These are phyloP conservation scores for Hypomontagnella monticulosa DNA, from an alignment of 495 filamentous ascomycete genomes.

Conservation along the genomic window DNA sequence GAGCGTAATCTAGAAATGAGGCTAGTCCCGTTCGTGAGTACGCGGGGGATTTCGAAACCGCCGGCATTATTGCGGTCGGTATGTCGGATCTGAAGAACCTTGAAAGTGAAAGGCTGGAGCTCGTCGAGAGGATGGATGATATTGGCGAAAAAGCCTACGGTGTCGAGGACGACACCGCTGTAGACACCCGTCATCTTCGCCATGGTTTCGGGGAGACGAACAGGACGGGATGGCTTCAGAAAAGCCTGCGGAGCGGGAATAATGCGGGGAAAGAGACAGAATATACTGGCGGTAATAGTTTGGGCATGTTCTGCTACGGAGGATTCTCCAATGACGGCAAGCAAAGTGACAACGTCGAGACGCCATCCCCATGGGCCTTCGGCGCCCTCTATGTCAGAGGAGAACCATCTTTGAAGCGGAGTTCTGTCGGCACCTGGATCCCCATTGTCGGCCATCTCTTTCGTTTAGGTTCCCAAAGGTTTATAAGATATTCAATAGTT, in stretches of 20 bases:
- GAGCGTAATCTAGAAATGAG: constrained; percentile 4
- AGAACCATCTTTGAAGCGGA: constrained; percentile 49
- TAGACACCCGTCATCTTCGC: constrained; percentile 67
- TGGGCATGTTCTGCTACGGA: constrained; percentile 66
- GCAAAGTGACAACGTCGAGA: constrained; percentile 69
- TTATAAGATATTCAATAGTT: background rate
- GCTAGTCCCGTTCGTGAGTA: background rate
- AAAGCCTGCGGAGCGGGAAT: constrained; percentile 74
- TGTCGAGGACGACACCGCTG: constrained; percentile 61
- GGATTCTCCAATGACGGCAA: constrained; percentile 71
- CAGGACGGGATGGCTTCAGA: constrained; percentile 64
- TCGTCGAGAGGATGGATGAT: constrained; percentile 66
- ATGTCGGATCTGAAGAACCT: constrained; percentile 59
- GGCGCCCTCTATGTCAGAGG: constrained; percentile 39
- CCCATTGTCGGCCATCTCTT: constrained; percentile 34
- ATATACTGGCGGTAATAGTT: constrained; percentile 63
- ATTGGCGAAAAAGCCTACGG: constrained; percentile 70
- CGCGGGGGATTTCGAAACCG: constrained; percentile 25
- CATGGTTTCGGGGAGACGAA: constrained; percentile 62
- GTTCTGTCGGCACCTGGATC: constrained; percentile 9
- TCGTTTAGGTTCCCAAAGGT: background rate
- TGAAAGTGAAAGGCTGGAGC: constrained; percentile 56
- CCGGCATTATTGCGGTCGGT: constrained; percentile 41
- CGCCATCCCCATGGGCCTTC: constrained; percentile 57
- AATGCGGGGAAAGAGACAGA: constrained; percentile 69